Conservation (phyloP, 495 filamentous ascomycete species). For the Oidiodendron maius region DNA sequence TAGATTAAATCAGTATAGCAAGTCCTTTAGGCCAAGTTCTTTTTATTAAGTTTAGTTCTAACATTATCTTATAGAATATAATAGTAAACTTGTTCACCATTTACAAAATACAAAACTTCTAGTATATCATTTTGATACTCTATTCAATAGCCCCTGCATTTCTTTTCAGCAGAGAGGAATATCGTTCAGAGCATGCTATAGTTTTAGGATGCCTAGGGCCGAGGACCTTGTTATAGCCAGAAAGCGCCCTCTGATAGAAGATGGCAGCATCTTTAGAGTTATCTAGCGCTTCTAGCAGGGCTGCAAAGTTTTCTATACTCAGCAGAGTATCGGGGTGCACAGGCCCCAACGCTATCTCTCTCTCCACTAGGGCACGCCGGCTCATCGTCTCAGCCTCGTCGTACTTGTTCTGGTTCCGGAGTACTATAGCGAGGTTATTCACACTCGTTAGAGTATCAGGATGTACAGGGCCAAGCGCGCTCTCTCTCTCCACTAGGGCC, state of each 20-base stretch:
- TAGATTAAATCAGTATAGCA: not conserved
- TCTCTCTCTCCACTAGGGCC: conserved; percentile 20
- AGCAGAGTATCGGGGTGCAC: conserved; percentile 17
- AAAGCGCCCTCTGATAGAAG: conserved; percentile 8
- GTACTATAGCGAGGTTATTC: conserved; percentile 20
- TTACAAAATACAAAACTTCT: not conserved
- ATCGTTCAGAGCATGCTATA: conserved; percentile 1
- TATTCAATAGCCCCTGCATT: not conserved
- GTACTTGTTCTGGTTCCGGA: conserved; percentile 23
- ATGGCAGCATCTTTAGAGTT: not conserved
- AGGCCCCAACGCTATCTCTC: conserved; percentile 13
- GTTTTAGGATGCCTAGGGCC: conserved; percentile 11
- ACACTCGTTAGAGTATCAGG: conserved; percentile 22
- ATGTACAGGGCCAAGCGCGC: conserved; percentile 22
- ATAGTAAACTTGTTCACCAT: not conserved
- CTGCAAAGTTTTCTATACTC: conserved; percentile 16
- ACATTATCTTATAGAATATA: not conserved
- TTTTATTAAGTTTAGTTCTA: not conserved
- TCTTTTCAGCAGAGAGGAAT: conserved; percentile 7
- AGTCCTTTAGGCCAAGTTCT: not conserved
- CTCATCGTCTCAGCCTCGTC: conserved; percentile 27
- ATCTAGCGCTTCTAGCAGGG: not conserved
- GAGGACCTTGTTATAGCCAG: conserved; percentile 1
- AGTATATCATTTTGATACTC: not conserved
- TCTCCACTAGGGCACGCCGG: conserved; percentile 5